These are phyloP conservation scores for Gautieria morchelliformis DNA, from an alignment of 768 basidiomycete genomes.

Conservation along the genomic window DNA sequence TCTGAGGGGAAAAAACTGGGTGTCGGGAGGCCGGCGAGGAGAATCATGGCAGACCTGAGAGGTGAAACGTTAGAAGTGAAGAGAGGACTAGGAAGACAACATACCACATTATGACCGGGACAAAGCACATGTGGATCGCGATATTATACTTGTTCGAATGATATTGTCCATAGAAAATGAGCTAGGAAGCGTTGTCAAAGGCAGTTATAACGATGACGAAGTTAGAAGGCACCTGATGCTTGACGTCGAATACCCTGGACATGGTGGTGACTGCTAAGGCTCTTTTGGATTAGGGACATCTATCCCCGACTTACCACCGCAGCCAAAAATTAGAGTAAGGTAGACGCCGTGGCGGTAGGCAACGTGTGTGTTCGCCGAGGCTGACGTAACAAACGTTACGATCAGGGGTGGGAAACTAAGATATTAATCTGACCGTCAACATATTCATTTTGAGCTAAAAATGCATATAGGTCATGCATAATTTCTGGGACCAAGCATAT, in stretches of 20 bases:
- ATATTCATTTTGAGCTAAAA: too few species aligned
- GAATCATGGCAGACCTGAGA: conserved; percentile 42
- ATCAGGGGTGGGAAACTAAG: too few species aligned
- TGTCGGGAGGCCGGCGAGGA: conserved; percentile 30
- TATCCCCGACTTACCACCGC: too few species aligned
- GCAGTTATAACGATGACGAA: not conserved
- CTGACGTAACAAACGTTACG: too few species aligned
- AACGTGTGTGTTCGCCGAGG: too few species aligned
- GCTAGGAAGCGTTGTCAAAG: conserved; percentile 30
- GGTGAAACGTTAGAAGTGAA: not conserved
- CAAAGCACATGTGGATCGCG: conserved; percentile 75
- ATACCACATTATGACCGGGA: conserved; percentile 78
- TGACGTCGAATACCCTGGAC: conserved; percentile 47
- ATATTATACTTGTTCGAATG: conserved; percentile 79
- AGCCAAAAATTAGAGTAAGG: too few species aligned
- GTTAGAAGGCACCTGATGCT: conserved; percentile 47
- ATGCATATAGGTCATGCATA: too few species aligned
- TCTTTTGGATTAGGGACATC: too few species aligned
- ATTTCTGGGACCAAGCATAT: too few species aligned
- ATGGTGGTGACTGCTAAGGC: too few species aligned
- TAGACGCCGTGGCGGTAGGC: too few species aligned
- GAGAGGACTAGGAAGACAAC: conserved; percentile 6
- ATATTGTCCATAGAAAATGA: conserved; percentile 90
- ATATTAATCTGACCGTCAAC: too few species aligned
- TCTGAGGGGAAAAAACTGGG: conserved; percentile 46